A percentile compares a stretch with the other conserved stretches of the same genome.
Conservation (phyloP, 495 filamentous ascomycete genomes). For the Talaromyces thailandensis region DNA sequence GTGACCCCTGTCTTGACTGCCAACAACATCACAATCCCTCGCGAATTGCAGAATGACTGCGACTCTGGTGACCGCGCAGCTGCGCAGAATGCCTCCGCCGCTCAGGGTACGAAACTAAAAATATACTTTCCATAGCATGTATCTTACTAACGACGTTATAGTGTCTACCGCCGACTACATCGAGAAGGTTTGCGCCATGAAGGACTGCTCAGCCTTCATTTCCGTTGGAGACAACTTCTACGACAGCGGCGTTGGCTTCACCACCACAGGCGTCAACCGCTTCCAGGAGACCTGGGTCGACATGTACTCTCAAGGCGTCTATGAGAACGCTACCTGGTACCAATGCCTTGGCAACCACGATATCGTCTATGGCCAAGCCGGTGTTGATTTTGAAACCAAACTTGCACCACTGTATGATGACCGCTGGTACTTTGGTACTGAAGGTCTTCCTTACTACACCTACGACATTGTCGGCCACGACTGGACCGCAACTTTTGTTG, state of each 20-base stretch:
- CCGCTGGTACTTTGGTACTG: conserved; percentile 14
- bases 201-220: conserved; percentile 13
- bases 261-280: conserved; percentile 12
- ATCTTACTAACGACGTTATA: neutral
- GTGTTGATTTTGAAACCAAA: conserved; percentile 14
- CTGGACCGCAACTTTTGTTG: conserved; percentile 15
- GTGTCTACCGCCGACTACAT: conserved; percentile 12
- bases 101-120: conserved; percentile 6
- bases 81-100: conserved; percentile 12
- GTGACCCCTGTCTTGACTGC: conserved; percentile 9
- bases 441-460: conserved; percentile 14
- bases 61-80: conserved; percentile 12
- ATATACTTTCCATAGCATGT: too few species aligned
- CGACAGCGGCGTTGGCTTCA: conserved; percentile 15
- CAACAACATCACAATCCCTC: conserved; percentile 8
- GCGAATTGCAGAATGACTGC: conserved; percentile 13
- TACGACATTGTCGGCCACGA: conserved; percentile 13
- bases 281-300: conserved; percentile 14
- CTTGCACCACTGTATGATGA: conserved; percentile 13
- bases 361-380: conserved; percentile 12
- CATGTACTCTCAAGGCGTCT: conserved; percentile 13
- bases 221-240: conserved; percentile 18
- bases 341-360: conserved; percentile 16
- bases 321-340: conserved; percentile 13
- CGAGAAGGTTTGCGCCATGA: conserved; percentile 10